Evolutionary conservation across 352 stramenopile species (phyloP), one percentile per base, ranked within the genome.

Genomic region (Globisporangium sylvaticum): DNA sequence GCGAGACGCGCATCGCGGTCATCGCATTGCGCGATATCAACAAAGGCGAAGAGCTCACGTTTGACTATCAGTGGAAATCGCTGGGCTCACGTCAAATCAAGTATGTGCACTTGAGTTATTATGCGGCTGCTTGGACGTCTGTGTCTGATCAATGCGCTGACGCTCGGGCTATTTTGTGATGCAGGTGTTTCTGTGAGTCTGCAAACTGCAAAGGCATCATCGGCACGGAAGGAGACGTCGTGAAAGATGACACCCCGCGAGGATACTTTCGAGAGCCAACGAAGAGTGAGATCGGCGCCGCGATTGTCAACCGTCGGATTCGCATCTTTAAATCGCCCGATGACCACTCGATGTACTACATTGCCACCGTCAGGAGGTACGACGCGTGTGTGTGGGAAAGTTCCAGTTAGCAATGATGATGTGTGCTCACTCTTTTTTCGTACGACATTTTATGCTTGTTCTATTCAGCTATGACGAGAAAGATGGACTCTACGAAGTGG

Each of bases 51-150:
- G 96, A 99, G 68, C 76, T 99, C 31, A 97, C 85, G 50, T 98
- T 98, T 67, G 96, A 99, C 73, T 99, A 99, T 69, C 96, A 98
- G 75, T 99, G 91, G 91, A 92, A 96, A 65, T 77, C 87, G 10
- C 79, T 96, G 7, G 88, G 88, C 5, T 92, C 86, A 1, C 79
- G 83, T 48, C 84, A 89, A 62, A 93, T 95, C 60, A 92, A 79
- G 70, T 83, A 67, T n/a, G 65, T 50, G 10, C 15, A 25, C n/a
- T 20, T 20, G 42, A 50, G 6, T 50, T 24, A 10, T 22, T 24
- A 22, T 22, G 42, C n/a, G 6, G 6, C 6, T n/a, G n/a, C 18
- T 22, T 22, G 42, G 42, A 12, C 24, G 42, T 1, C 18, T 69
- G 24, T 14, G 8, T n/a, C n/a, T 50, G 29, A 29, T 60, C 15